Evolutionary conservation across 1,284 basidiomycete species (phyloP), one percentile per base, ranked within the genome.

Genomic region (Tetrapyrgos nigripes): DNA sequence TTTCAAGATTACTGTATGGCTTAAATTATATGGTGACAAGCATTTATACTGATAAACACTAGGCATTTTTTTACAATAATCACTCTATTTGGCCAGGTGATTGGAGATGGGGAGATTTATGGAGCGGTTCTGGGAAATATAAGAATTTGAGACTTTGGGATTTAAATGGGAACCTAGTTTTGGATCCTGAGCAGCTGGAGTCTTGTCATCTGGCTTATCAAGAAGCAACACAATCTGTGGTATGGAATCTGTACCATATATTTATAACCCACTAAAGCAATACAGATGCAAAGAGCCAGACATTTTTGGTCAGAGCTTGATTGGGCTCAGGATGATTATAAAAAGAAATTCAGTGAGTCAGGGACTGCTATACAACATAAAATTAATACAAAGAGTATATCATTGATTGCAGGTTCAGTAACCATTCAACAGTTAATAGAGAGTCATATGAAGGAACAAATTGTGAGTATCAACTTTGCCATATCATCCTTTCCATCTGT

Each of bases 1-100:
- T 26, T 27, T 48, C 23, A 48, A 48, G 24, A n/a, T 48, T 48
- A 27, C 46, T 13, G 46, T 48, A 48, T 48, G 23, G n/a, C 46
- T 8, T n/a, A n/a, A n/a, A 48, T 9, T 26, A 4, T 24, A 48
- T 27, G 8, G 29, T 9, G 17, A n/a, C 9, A 27, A 13, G n/a
- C 13, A 8, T 5, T 48, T n/a, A 9, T 8, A 26, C 9, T 24
- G 23, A 48, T 27, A 23, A 6, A 13, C 24, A 27, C 29, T 48
- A 48, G 46, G 10, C 46, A 24, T 48, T 48, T 48, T 48, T 48
- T 48, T 27, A 27, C 14, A 21, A 23, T 27, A 48, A 6, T 8
- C 23, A 23, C 9, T 6, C 26, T 8, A 21, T 48, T n/a, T 48
- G 19, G 13, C 46, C 46, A 48, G 46, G 46, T 8, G 19, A 48